Evolutionary conservation across 164 flowering plant genomes (phyloP), one percentile per base, ranked within the genome.

Genomic region (Nymphaea thermarum): DNA sequence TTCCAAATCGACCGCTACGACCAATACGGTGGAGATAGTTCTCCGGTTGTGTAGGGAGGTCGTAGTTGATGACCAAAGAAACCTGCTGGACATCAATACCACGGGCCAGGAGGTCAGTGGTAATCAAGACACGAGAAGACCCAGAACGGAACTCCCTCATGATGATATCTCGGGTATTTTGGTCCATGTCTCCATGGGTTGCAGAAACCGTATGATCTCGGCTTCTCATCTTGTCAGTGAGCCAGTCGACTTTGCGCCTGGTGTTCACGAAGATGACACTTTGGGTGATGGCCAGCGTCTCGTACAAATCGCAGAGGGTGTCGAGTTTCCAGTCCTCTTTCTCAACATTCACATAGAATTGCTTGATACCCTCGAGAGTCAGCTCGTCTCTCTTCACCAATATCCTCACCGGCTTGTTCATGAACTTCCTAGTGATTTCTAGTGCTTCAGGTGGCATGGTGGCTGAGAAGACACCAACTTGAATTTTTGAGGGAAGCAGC

Each of bases 401-500:
- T 65, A 85, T 85, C 72, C 90, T 82, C 63, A 86, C 87, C n/a
- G 87, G 90, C 62, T 81, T 86, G 79, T 82, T 82, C 90, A 86
- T 86, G 70, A 86, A 86, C 70, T 86, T 86, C 66, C 85, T 76
- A 0, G 87, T 86, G 62, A 84, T 86, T 75, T 86, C 87, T 68
- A 84, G 85, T 36, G 90, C 90, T 65, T 86, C 90, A 2, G 87
- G 90, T 14, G 87, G 90, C 90, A 86, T 86, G 15, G 90, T 86
- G 5, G 86, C 86, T 62, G 90, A 86, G 72, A 86, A 86, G 6
- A 86, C 86, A 6, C 90, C 90, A 36, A 84, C 85, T 73, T 86
- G 87, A 66, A 86, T 81, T 70, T 77, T 86, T 4, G 79, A 41
- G 7, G 87, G 90, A 25, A 86, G 79, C 14, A 81, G 85, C 76